These are phyloP conservation scores for Paramecium sexaurelia DNA, from an alignment of 73 alveolate genomes.

Conservation along the genomic window DNA sequence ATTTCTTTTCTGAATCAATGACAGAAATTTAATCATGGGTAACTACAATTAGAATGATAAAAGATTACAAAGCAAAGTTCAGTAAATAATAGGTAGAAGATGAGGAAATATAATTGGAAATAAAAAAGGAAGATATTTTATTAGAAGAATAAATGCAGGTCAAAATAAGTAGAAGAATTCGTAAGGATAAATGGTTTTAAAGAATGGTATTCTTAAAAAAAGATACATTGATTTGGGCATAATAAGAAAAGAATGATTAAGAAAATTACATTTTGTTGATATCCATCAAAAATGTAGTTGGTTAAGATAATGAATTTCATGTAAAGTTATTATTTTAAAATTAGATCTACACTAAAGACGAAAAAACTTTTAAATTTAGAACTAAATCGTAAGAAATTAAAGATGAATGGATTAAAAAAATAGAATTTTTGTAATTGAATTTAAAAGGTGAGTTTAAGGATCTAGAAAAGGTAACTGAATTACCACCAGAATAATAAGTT, in stretches of 20 bases:
- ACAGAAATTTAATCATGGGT: conserved; percentile 7
- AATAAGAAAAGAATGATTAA: neutral
- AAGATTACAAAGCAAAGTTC: neutral
- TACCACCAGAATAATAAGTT: neutral
- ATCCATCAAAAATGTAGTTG: neutral
- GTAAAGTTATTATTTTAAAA: neutral
- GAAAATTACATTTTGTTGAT: neutral
- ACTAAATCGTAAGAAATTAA: neutral
- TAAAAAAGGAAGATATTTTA: neutral
- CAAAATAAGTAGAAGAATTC: neutral
- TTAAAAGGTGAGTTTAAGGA: neutral
- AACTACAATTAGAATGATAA: neutral
- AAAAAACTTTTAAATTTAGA: neutral
- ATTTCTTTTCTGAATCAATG: conserved; percentile 1
- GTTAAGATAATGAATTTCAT: neutral
- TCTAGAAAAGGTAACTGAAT: neutral
- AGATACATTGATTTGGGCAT: conserved; percentile 8
- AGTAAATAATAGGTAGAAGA: neutral
- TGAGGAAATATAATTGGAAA: neutral
- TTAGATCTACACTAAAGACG: conserved; percentile 35
- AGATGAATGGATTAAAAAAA: conserved; percentile 8
- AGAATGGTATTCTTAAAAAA: conserved; percentile 9
- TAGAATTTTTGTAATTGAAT: neutral
- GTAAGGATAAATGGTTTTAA: neutral
- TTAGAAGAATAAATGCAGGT: neutral